phyloP scores from a whole-genome alignment of 352 stramenopile genomes.

The Phytophthora sansomeana region DNA sequence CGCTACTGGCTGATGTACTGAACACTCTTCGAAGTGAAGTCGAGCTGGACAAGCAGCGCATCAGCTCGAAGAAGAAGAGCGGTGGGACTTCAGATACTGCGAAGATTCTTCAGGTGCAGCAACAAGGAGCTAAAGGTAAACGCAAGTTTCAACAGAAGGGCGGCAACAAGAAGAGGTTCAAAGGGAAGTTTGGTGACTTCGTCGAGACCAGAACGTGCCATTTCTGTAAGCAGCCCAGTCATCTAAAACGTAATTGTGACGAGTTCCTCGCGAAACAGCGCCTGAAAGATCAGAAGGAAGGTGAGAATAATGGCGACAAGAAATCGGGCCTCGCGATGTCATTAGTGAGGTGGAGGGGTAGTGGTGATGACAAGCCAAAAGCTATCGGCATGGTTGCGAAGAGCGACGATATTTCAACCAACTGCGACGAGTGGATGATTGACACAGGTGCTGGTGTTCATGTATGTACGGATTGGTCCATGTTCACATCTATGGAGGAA shows the following conservation, averaged over 20 bases:
- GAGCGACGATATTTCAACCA: too few relatives aligned
- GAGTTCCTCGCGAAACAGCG: not conserved
- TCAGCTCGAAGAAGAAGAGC: not conserved
- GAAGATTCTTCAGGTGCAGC: not conserved
- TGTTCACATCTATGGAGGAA: not conserved
- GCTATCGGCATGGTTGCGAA: too few relatives aligned
- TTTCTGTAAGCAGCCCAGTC: not conserved
- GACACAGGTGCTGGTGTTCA: not conserved
- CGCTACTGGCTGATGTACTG: not conserved
- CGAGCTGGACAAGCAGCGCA: not conserved
- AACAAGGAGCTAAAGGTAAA: not conserved
- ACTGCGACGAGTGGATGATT: not conserved
- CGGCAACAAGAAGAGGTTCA: not conserved
- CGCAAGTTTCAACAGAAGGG: not conserved
- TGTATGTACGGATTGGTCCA: not conserved
- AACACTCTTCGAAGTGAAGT: not conserved
- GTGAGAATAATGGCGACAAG: not conserved
- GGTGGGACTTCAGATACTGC: too few relatives aligned
- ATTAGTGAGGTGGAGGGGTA: not conserved
- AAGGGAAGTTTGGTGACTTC: too few relatives aligned
- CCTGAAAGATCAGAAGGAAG: not conserved
- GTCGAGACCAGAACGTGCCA: not conserved
- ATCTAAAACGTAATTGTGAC: not conserved
- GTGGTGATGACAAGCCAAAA: not conserved
- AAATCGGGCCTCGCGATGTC: not conserved